Conservation (phyloP, 2,329 filamentous ascomycete genomes). For the Arthroderma sp. region DNA sequence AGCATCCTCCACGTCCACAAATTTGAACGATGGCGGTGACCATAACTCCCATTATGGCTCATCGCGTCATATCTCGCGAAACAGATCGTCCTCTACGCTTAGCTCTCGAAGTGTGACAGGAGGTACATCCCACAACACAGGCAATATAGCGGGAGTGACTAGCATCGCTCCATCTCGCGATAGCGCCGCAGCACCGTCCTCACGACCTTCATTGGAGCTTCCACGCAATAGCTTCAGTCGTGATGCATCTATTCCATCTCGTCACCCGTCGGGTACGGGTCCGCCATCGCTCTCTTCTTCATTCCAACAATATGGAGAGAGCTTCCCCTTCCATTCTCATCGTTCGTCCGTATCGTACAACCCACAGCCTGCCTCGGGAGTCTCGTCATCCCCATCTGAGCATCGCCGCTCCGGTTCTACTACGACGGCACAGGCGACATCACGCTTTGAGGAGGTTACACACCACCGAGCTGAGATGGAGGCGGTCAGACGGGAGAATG, state of each 20-base stretch:
- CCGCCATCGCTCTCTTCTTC: constrained; percentile 20
- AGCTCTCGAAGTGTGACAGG: constrained; percentile 31
- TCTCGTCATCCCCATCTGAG: background rate
- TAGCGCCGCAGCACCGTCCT: constrained; percentile 13
- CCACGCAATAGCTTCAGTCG: constrained; percentile 25
- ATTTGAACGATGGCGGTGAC: constrained; percentile 36
- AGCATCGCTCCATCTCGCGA: constrained; percentile 34
- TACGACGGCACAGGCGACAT: constrained; percentile 18
- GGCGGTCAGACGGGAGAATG: constrained; percentile 33
- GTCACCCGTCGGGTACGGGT: constrained; percentile 20
- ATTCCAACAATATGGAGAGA: constrained; percentile 17
- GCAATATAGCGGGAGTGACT: constrained; percentile 22
- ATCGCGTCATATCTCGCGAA: constrained; percentile 38
- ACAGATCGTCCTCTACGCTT: constrained; percentile 44
- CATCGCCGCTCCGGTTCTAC: constrained; percentile 16
- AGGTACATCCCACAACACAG: constrained; percentile 13
- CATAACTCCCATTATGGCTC: constrained; percentile 33
- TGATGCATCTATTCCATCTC: constrained; percentile 30
- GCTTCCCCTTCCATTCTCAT: constrained; percentile 19
- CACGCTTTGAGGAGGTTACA: constrained; percentile 31
- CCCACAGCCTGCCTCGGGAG: background rate
- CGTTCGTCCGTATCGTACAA: background rate
- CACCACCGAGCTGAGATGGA: constrained; percentile 33
- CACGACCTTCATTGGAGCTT: constrained; percentile 19
- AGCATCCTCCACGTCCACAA: constrained; percentile 42